Percentiles rank a stretch among this genome's conserved stretches.
Evolutionary conservation across 805 yeast species (phyloP).

Genomic region (Wickerhamomyces sydowiorum): DNA sequence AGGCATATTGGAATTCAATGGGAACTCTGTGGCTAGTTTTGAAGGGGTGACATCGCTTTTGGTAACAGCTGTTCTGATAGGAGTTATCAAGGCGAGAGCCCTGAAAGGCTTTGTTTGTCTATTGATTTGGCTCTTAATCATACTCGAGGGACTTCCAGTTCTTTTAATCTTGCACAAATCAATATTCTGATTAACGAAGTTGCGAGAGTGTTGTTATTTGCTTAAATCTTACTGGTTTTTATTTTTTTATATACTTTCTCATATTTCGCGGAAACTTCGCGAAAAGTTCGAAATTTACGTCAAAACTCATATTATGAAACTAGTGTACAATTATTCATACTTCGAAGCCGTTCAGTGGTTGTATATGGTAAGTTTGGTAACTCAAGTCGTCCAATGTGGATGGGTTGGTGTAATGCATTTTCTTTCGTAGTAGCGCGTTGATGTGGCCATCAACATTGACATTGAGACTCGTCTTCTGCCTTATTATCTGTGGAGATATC

Average conservation of each 20-base stretch:
- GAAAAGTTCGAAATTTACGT: too few species aligned
- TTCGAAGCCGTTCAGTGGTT: neutral
- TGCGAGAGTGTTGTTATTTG: too few species aligned
- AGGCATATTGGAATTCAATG: constrained; percentile 13
- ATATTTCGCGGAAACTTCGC: too few species aligned
- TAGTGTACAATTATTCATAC: neutral
- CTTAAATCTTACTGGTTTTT: too few species aligned
- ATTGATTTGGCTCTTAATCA: neutral
- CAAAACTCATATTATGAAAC: too few species aligned
- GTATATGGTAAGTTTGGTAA: too few species aligned
- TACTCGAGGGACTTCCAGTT: too few species aligned
- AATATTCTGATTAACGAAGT: too few species aligned
- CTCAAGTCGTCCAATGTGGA: too few species aligned
- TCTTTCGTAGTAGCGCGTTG: neutral
- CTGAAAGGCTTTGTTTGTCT: neutral
- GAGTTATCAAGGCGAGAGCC: neutral
- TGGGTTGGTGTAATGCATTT: too few species aligned
- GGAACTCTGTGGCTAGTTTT: constrained; percentile 15
- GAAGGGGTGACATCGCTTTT: constrained; percentile 13
- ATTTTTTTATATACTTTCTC: too few species aligned
- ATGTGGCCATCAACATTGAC: constrained; percentile 16
- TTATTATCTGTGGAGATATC: constrained; percentile 19
- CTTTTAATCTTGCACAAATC: too few species aligned
- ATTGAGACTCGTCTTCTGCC: constrained; percentile 16
- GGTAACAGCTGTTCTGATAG: constrained; percentile 13